phyloP scores from a whole-genome alignment of 768 basidiomycete genomes.

The Heimioporus sp. region DNA sequence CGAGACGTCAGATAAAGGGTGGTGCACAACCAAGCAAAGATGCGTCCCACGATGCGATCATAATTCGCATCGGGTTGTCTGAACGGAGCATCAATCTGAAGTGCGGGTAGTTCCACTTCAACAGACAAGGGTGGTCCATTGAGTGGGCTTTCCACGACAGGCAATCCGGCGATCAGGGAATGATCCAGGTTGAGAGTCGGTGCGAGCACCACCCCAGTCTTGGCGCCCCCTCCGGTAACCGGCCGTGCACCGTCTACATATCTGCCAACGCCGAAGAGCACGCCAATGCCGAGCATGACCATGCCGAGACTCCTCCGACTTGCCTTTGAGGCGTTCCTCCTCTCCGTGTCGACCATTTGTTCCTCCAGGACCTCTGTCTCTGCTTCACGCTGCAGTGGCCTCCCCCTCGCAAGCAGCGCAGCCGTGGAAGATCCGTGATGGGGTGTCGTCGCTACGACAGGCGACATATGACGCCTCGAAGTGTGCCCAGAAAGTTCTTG shows the following conservation, averaged over 20 bases:
- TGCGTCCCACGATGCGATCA: constrained; percentile 79
- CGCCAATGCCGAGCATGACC: constrained; percentile 78
- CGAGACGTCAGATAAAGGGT: constrained; percentile 91
- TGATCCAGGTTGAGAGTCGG: constrained; percentile 5
- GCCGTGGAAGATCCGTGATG: constrained; percentile 26
- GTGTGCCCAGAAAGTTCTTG: constrained; percentile 47
- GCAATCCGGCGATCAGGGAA: background rate
- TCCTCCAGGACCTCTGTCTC: constrained; percentile 26
- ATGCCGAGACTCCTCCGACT: constrained; percentile 72
- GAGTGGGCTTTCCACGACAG: constrained; percentile 13
- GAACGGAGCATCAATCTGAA: constrained; percentile 1
- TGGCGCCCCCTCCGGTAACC: constrained; percentile 26
- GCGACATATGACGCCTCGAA: constrained; percentile 35
- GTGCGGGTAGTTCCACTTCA: constrained; percentile 18
- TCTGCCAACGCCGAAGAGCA: constrained; percentile 67
- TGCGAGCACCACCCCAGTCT: constrained; percentile 50
- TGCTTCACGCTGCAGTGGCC: constrained; percentile 41
- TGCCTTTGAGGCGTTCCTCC: constrained; percentile 52
- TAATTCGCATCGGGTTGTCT: constrained; percentile 22
- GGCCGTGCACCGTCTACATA: constrained; percentile 35
- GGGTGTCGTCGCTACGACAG: constrained; percentile 32
- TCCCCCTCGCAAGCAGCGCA: constrained; percentile 39
- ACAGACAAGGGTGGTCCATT: constrained; percentile 6
- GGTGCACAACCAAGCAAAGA: constrained; percentile 94
- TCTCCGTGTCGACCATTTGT: constrained; percentile 20